Evolutionary conservation across 208 protist genomes (phyloP).

Genomic region (Wallacemonas collosoma): DNA sequence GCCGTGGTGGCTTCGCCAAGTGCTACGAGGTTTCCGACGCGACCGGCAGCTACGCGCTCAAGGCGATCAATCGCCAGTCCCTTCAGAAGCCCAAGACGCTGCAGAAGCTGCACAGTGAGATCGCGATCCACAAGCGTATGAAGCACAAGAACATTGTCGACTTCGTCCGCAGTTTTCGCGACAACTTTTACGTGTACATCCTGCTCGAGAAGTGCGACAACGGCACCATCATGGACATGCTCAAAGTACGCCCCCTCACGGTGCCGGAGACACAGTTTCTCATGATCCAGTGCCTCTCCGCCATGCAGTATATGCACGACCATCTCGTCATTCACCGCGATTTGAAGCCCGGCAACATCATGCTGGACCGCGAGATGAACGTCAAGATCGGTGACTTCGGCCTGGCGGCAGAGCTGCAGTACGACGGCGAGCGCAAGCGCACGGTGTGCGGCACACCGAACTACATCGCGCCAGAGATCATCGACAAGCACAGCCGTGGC

Average conservation of each 20-base stretch:
- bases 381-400: slow-evolving; percentile 97
- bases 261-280: slow-evolving; percentile 95
- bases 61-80: slow-evolving; percentile 92
- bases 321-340: slow-evolving; percentile 97
- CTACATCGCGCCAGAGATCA: slow-evolving; percentile 96
- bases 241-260: slow-evolving; percentile 89
- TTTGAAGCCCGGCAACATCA: slow-evolving; percentile 97
- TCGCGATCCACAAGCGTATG: slow-evolving; percentile 96
- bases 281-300: slow-evolving; percentile 94
- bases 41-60: slow-evolving; percentile 91
- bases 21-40: slow-evolving; percentile 94
- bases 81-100: slow-evolving; percentile 94
- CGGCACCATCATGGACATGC: slow-evolving; percentile 96
- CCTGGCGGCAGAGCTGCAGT: slow-evolving; percentile 89
- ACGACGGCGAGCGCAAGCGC: slow-evolving; percentile 93
- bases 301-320: slow-evolving; percentile 95
- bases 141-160: slow-evolving; percentile 96
- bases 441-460: slow-evolving; percentile 97
- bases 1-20: slow-evolving; percentile 97
- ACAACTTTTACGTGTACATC: slow-evolving; percentile 97
- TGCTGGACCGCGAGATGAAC: slow-evolving; percentile 87
- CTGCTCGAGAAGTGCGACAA: slow-evolving; percentile 97
- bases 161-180: slow-evolving; percentile 97
- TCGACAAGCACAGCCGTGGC: slow-evolving; percentile 80
- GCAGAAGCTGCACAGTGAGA: slow-evolving; percentile 97